phyloP scores from a whole-genome alignment of 768 basidiomycete genomes.

The Rhodotorula kratochvilovae region DNA sequence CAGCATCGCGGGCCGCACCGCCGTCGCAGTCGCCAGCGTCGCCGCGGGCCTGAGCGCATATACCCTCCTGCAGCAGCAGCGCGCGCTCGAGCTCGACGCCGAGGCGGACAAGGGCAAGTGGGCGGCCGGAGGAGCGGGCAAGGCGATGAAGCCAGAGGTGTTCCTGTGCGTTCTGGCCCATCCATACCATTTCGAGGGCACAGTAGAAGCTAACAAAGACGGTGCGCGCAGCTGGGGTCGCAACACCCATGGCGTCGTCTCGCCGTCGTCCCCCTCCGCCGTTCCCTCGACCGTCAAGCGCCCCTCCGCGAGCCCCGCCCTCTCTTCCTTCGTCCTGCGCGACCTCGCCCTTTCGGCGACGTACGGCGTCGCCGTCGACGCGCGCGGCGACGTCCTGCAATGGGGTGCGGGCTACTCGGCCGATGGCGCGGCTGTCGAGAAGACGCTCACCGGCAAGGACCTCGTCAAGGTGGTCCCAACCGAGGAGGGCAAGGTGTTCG shows the following conservation, averaged over 20 bases:
- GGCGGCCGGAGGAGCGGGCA: neutral
- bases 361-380: constrained; percentile 60
- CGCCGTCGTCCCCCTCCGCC: constrained; percentile 11
- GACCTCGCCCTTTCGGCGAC: constrained; percentile 64
- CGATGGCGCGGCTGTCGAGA: constrained; percentile 35
- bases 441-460: constrained; percentile 32
- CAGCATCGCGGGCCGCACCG: neutral
- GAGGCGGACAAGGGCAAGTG: constrained; percentile 1
- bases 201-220: constrained; percentile 41
- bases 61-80: neutral
- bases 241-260: constrained; percentile 4
- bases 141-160: neutral
- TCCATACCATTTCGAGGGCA: constrained; percentile 52
- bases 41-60: neutral
- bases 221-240: constrained; percentile 5
- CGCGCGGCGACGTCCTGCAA: constrained; percentile 73
- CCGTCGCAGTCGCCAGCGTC: neutral
- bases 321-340: constrained; percentile 65
- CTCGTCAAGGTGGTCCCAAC: constrained; percentile 34
- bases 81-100: neutral
- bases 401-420: constrained; percentile 67
- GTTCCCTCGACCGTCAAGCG: constrained; percentile 31
- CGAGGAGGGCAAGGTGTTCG: constrained; percentile 57
- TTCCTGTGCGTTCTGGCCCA: constrained; percentile 31
- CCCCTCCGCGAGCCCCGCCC: constrained; percentile 17